A percentile compares a stretch with the other conserved stretches of the same genome.
These are phyloP conservation scores for Aureobasidium sp. DNA, from an alignment of 2,329 filamentous ascomycete species.

Conservation along the genomic window DNA sequence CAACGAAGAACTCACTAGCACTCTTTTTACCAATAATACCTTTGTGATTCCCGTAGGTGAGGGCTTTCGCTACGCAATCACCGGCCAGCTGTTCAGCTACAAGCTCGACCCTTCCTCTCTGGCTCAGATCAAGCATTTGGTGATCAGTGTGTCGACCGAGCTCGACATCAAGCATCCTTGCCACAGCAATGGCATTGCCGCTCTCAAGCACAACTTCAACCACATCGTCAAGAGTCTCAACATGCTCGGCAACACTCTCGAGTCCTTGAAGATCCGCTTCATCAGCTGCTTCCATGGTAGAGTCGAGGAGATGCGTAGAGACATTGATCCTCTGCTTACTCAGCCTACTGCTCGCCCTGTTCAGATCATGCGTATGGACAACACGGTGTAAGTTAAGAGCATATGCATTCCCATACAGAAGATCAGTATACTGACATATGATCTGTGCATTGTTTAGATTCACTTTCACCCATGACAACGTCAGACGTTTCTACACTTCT, in stretches of 20 bases:
- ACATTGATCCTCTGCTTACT: background rate
- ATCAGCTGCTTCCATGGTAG: background rate
- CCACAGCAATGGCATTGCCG: background rate
- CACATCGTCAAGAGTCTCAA: slow-evolving; percentile 4
- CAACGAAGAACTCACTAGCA: background rate
- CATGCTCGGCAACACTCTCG: background rate
- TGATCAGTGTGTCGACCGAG: background rate
- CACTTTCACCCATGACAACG: background rate
- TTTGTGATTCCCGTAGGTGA: background rate
- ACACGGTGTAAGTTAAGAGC: background rate
- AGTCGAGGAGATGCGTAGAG: slow-evolving; percentile 4
- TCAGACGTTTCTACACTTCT: background rate
- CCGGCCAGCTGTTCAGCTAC: background rate
- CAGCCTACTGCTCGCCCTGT: background rate
- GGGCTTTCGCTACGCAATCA: background rate
- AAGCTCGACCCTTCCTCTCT: background rate
- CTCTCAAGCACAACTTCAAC: slow-evolving; percentile 8
- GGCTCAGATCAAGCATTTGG: background rate
- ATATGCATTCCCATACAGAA: background rate
- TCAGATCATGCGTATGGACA: background rate
- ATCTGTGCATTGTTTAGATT: background rate
- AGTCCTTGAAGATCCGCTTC: background rate
- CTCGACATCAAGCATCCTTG: background rate
- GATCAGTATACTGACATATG: background rate
- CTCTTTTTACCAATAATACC: background rate